phyloP scores from a whole-genome alignment of 192 early-diverging fungal species.

The Umbelopsis sp. region DNA sequence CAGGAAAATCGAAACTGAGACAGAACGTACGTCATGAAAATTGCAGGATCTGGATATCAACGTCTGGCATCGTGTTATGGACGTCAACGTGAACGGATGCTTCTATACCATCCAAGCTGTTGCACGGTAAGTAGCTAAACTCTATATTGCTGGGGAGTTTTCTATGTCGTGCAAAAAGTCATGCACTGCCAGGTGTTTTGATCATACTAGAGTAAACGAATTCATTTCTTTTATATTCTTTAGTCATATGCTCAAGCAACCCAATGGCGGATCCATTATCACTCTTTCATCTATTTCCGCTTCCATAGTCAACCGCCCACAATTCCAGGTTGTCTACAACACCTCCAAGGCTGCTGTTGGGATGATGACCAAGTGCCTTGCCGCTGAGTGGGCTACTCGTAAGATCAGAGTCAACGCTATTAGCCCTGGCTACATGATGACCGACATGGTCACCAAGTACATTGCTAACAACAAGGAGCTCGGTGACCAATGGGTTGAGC shows the following conservation, averaged over 20 bases:
- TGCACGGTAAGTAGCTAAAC: conserved; percentile 20
- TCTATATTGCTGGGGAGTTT: no score
- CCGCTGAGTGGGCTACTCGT: conserved; percentile 47
- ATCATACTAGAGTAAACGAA: neutral
- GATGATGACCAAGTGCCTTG: conserved; percentile 48
- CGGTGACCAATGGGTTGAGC: conserved; percentile 32
- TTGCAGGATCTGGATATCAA: conserved; percentile 29
- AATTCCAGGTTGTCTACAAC: conserved; percentile 47
- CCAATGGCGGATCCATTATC: conserved; percentile 41
- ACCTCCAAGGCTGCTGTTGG: conserved; percentile 49
- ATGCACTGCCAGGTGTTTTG: no score
- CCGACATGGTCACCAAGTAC: conserved; percentile 34
- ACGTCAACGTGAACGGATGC: conserved; percentile 42
- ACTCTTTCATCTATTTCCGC: conserved; percentile 47
- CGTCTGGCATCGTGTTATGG: conserved; percentile 31
- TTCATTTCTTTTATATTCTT: neutral
- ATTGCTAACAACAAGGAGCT: conserved; percentile 27
- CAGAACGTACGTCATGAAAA: conserved; percentile 1
- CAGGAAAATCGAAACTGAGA: neutral
- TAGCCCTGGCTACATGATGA: conserved; percentile 46
- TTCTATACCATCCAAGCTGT: conserved; percentile 39
- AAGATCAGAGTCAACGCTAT: conserved; percentile 45
- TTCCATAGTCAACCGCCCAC: conserved; percentile 38
- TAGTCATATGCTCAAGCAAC: conserved; percentile 36
- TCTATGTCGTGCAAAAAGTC: no score